Evolutionary conservation across 78 protist genomes (phyloP).

Genomic region (Bigelowiella natans): DNA sequence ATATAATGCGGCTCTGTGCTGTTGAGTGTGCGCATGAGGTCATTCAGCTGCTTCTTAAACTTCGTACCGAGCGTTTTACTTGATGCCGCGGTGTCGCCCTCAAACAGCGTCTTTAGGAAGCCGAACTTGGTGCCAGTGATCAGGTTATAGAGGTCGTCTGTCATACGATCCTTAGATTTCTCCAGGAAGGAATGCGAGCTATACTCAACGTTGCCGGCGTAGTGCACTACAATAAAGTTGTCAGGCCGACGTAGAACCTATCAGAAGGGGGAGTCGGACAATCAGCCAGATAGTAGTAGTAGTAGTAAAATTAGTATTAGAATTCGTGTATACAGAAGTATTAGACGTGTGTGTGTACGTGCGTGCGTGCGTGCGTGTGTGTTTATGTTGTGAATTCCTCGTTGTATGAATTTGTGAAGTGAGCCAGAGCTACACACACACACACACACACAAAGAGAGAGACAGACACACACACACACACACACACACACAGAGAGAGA

Average conservation of each 20-base stretch:
- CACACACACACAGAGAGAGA: too few species aligned
- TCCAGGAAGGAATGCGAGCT: conserved; percentile 57
- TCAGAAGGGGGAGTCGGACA: too few species aligned
- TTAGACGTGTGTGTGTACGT: conserved; percentile 9
- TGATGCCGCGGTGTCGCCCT: not conserved
- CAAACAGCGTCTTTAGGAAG: not conserved
- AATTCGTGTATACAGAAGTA: conserved; percentile 15
- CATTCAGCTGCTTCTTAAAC: conserved; percentile 17
- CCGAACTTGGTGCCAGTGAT: not conserved
- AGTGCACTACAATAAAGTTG: conserved; percentile 62
- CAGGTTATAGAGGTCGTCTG: not conserved
- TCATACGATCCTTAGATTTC: conserved; percentile 64
- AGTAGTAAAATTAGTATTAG: too few species aligned
- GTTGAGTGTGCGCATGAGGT: conserved; percentile 5
- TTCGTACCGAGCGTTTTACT: not conserved
- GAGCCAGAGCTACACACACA: too few species aligned
- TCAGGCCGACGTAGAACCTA: not conserved
- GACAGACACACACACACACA: too few species aligned
- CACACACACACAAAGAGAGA: too few species aligned
- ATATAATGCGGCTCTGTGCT: conserved; percentile 25
- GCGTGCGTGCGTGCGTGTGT: not conserved
- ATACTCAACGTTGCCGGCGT: conserved; percentile 82
- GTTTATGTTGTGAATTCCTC: not conserved
- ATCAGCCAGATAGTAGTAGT: too few species aligned
- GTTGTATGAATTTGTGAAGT: too few species aligned